Percentiles rank a stretch among this genome's conserved stretches.
Evolutionary conservation across 192 early-diverging fungal genomes (phyloP).

Genomic region (Gigaspora rosea): DNA sequence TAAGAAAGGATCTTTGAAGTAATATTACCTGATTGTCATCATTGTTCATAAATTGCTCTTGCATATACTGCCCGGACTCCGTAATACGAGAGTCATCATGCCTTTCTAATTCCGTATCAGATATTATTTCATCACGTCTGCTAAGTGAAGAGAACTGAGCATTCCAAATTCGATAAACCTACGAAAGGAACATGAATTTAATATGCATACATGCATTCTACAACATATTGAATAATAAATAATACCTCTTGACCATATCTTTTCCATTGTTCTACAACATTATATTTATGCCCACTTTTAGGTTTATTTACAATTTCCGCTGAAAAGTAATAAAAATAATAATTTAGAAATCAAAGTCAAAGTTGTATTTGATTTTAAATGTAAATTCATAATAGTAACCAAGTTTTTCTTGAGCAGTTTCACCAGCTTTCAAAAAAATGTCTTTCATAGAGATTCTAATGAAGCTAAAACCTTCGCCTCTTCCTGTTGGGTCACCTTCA

Average conservation of each 20-base stretch:
- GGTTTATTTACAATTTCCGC: conserved; percentile 81
- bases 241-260: conserved; percentile 86
- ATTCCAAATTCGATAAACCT: conserved; percentile 92
- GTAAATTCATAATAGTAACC: conserved; percentile 35
- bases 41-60: conserved; percentile 3
- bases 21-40: conserved; percentile 14
- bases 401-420: conserved; percentile 78
- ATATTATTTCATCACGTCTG: conserved; percentile 49
- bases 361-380: not conserved
- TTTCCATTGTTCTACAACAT: conserved; percentile 92
- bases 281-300: conserved; percentile 82
- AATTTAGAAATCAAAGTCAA: not conserved
- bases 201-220: not conserved
- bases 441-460: conserved; percentile 97
- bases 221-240: not conserved
- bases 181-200: not conserved
- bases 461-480: conserved; percentile 97
- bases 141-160: conserved; percentile 74
- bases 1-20: not conserved
- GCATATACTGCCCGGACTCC: not conserved
- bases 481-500: conserved; percentile 94
- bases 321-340: not conserved
- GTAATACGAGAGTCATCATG: conserved; percentile 35
- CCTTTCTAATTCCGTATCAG: not conserved
- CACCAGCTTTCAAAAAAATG: conserved; percentile 87